A percentile compares a stretch with the other conserved stretches of the same genome.
Evolutionary conservation across 768 basidiomycete species (phyloP).

Genomic region (Coprinopsis marcescibilis): DNA sequence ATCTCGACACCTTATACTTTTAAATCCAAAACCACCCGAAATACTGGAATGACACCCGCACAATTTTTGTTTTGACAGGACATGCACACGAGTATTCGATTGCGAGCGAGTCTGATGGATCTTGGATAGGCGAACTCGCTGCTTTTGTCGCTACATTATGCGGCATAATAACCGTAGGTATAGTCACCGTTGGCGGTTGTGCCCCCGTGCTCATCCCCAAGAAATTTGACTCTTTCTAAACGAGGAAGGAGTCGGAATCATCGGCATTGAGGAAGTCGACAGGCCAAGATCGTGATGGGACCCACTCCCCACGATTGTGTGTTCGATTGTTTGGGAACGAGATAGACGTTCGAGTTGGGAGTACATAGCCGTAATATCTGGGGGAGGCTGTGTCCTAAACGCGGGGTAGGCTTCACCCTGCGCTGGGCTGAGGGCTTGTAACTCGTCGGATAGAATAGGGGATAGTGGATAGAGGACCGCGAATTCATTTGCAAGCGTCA

Average conservation of each 20-base stretch:
- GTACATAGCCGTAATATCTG: neutral
- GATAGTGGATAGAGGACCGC: no score
- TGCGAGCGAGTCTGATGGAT: no score
- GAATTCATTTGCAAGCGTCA: no score
- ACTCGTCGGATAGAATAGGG: neutral
- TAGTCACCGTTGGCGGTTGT: no score
- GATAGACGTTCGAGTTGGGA: conserved; percentile 1
- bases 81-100: neutral
- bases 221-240: neutral
- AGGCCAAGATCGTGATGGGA: no score
- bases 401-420: conserved; percentile 3
- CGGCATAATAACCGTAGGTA: no score
- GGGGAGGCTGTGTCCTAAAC: conserved; percentile 5
- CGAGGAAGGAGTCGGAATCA: no score
- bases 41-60: neutral
- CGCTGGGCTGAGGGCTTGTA: neutral
- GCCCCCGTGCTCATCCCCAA: neutral
- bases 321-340: neutral
- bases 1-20: neutral
- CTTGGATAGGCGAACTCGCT: no score
- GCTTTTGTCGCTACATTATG: no score
- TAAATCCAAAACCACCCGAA: conserved; percentile 6
- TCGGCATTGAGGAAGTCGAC: no score
- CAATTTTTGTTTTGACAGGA: neutral
- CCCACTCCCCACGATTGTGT: no score